Evolutionary conservation across 2,329 filamentous ascomycete species (phyloP), one percentile per base, ranked within the genome.

Genomic region (Colletotrichum sp.): DNA sequence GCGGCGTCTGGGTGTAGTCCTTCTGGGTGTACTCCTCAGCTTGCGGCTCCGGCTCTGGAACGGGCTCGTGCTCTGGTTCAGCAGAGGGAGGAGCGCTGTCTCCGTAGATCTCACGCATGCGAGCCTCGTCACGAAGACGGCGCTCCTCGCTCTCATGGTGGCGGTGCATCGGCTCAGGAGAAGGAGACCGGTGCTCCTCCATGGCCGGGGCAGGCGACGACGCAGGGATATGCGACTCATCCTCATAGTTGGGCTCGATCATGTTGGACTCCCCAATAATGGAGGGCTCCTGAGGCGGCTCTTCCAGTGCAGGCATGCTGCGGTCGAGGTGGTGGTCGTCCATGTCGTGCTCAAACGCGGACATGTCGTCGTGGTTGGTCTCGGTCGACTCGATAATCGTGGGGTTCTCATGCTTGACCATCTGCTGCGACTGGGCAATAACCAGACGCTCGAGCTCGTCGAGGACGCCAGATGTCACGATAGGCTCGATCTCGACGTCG

Each of bases 401-500:
- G 1, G 77, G 79, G 16, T 84, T 63, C 58, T 63, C 82, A 48
- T 85, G 82, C 76, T 85, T 82, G 7, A 83, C 81, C 3, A 83
- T 80, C 16, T 76, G 80, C 79, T 90, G 86, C 3, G 74, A 76
- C 72, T 87, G 85, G 43, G 86, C 84, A 9, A 85, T 84, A 48
- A 86, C 87, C 10, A 93, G 84, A n/a, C 85, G 86, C 74, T 92
- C 90, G 24, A 96, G 85, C 78, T 92, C 91, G 21, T 89, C 88
- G 9, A 78, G 36, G 15, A 93, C 82, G 2, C 87, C 84, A 0
- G 90, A 83, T 21, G 92, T 90, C 13, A 96, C 89, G 81, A 93
- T 91, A 5, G 97, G 94, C 80, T 94, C 92, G 68, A 99, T 92
- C 84, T 99, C 96, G 2, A 98, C 95, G 81, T 99, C 97, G 1